Base-by-base conservation (phyloP, 2,329 filamentous ascomycete species). In the Aspergillus costaricaensis region DNA sequence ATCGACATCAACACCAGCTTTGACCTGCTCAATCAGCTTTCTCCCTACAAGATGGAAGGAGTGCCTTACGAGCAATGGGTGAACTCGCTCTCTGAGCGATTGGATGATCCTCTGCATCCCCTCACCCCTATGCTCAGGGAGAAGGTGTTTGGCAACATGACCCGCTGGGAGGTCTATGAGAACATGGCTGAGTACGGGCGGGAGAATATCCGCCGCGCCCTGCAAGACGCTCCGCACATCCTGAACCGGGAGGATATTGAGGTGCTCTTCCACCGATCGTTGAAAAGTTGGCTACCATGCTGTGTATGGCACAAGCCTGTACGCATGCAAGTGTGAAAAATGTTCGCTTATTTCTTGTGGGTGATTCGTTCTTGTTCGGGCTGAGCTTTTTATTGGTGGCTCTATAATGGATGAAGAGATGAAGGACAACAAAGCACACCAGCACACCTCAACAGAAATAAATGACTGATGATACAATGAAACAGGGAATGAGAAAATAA, bases 101-200 rank as follows among this genome's bases (percentile, higher is more conserved):
- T 64, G 2, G 57, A 50, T 12, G 43, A 36, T 7, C 47, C 58
- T 9, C 56, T 70, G n/a, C 61, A 57, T 30, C 64, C 68, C 2
- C 59, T 70, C 6, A 64, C 60, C 4, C 68, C 68, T 2, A 68
- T 70, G 67, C 55, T 72, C 7, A 58, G 63, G 15, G 69, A 72
- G 51, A 65, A 58, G 47, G 66, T 66, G 4, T 61, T 66, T 7
- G 49, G 65, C 25, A 66, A 63, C 1, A 32, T 64, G 25, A 67
- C 62, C 5, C 67, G 69, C 9, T 72, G 69, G 69, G 69, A 72
- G 47, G 53, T 70, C 9, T 68, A 69, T 43, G 63, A 70, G 57
- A 68, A 70, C 27, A 72, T 70, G 69, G 65, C 69, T 7, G 17
- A 62, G 8, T 69, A 70, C 43, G 64, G 56, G 2, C 36, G 53